phyloP scores from a whole-genome alignment of 2,329 filamentous ascomycete genomes.

The Ascochyta clinopodiicola region DNA sequence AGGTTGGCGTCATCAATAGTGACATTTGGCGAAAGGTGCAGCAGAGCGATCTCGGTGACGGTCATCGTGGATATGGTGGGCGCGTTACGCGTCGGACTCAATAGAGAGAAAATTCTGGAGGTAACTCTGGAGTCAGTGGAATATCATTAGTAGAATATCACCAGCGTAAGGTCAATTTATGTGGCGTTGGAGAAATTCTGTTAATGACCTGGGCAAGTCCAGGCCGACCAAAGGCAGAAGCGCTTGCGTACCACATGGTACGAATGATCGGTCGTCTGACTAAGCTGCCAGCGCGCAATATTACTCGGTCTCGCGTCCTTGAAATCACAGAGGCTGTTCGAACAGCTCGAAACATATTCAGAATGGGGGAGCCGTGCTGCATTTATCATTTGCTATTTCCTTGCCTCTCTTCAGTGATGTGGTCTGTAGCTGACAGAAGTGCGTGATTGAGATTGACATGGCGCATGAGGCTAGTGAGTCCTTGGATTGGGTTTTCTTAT shows the following conservation, averaged over 20 bases:
- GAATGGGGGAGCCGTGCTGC: too few relatives aligned
- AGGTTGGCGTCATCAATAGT: conserved; percentile 29
- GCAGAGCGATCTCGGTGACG: conserved; percentile 56
- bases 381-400: too few relatives aligned
- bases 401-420: too few relatives aligned
- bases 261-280: neutral
- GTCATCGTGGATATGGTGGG: conserved; percentile 34
- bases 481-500: too few relatives aligned
- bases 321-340: too few relatives aligned
- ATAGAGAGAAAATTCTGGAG: neutral
- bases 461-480: too few relatives aligned
- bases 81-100: neutral
- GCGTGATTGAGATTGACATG: too few relatives aligned
- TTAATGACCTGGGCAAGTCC: neutral
- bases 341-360: too few relatives aligned
- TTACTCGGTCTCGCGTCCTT: neutral
- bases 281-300: conserved; percentile 2
- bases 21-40: conserved; percentile 43
- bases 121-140: neutral
- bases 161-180: neutral
- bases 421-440: too few relatives aligned
- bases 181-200: neutral
- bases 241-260: neutral
- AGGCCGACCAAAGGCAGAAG: conserved; percentile 7
- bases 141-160: too few relatives aligned